These are phyloP conservation scores for Blastocystis sp. DNA, from an alignment of 352 stramenopile genomes.

Conservation along the genomic window DNA sequence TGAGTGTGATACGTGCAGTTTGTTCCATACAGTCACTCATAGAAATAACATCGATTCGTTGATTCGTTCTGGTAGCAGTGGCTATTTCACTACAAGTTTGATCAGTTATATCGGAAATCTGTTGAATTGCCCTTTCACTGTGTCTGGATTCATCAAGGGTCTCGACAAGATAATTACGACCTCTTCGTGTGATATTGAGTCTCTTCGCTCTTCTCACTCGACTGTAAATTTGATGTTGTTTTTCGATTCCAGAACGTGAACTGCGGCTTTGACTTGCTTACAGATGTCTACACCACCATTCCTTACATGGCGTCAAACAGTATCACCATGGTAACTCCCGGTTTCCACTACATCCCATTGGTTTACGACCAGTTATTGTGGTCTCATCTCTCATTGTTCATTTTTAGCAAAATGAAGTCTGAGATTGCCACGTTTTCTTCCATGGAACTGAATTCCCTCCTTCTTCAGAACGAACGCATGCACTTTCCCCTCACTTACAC, in stretches of 20 bases:
- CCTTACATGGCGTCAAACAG: conserved; percentile 3
- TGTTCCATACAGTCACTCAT: not conserved
- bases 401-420: conserved; percentile 17
- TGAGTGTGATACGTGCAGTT: not conserved
- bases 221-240: not conserved
- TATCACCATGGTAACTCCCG: conserved; percentile 24
- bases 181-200: not conserved
- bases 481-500: conserved; percentile 6
- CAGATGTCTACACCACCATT: conserved; percentile 30
- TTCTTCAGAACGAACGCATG: conserved; percentile 31
- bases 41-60: conserved; percentile 45
- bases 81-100: conserved; percentile 35
- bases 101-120: not conserved
- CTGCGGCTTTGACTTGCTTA: conserved; percentile 1
- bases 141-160: not conserved
- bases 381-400: not conserved
- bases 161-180: not conserved
- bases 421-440: conserved; percentile 30
- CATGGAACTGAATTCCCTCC: not conserved
- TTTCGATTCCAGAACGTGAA: conserved; percentile 16
- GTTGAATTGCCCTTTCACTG: not conserved
- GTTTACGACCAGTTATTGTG: conserved; percentile 38
- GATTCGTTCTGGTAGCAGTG: not conserved
- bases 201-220: not conserved
- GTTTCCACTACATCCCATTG: conserved; percentile 6